These are phyloP conservation scores for Fusarium cicatricum DNA, from an alignment of 2,329 filamentous ascomycete genomes.

Conservation along the genomic window DNA sequence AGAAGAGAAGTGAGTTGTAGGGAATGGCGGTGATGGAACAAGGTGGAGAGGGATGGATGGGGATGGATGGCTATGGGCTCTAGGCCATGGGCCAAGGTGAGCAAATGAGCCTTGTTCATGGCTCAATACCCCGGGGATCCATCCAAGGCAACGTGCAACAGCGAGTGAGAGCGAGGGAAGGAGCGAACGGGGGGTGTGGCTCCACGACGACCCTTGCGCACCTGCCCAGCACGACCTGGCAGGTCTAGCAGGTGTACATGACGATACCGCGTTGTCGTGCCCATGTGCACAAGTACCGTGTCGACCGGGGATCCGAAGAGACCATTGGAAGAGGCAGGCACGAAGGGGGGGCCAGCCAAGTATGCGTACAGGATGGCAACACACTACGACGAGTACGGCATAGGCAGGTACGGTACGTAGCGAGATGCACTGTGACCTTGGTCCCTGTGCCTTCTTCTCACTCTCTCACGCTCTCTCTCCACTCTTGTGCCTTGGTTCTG, in stretches of 20 bases:
- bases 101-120: conserved; percentile 35
- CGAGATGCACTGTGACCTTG: conserved; percentile 28
- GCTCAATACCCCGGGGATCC: conserved; percentile 19
- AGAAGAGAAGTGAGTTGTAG: conserved; percentile 46
- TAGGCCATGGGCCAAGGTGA: conserved; percentile 36
- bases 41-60: conserved; percentile 46
- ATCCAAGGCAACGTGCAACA: conserved; percentile 22
- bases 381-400: conserved; percentile 20
- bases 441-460: not conserved
- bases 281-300: conserved; percentile 28
- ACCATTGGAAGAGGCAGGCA: too few relatives aligned
- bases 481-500: conserved; percentile 14
- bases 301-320: conserved; percentile 18
- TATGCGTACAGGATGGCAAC: conserved; percentile 13
- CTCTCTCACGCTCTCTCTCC: not conserved
- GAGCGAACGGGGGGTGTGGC: conserved; percentile 30
- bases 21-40: conserved; percentile 49
- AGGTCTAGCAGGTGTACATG: not conserved
- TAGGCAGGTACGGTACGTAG: conserved; percentile 22
- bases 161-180: conserved; percentile 23
- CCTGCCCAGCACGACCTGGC: conserved; percentile 1
- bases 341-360: not conserved
- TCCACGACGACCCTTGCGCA: conserved; percentile 3
- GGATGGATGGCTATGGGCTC: conserved; percentile 44
- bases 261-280: not conserved